A percentile compares a stretch with the other conserved stretches of the same genome.
phyloP scores from a whole-genome alignment of 2,329 filamentous ascomycete species.

The Paraconiothyrium brasiliense region DNA sequence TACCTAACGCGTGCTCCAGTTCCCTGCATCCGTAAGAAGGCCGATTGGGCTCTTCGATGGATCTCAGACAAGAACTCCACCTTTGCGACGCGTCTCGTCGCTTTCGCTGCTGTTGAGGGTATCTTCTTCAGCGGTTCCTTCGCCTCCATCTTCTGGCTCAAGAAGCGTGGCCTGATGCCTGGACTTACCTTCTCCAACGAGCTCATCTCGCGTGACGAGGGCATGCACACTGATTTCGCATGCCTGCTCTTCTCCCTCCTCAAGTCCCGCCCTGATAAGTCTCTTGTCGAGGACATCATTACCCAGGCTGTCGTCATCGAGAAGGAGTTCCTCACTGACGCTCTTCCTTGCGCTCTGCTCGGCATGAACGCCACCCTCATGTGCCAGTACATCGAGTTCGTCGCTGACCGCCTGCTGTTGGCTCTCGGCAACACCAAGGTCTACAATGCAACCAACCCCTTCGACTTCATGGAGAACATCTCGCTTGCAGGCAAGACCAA shows the following conservation, averaged over 20 bases:
- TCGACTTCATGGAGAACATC: conserved; percentile 99
- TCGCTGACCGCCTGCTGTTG: conserved; percentile 92
- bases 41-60: conserved; percentile 96
- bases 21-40: conserved; percentile 97
- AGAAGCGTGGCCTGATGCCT: conserved; percentile 99
- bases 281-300: conserved; percentile 87
- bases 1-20: conserved; percentile 62
- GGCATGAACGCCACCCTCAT: conserved; percentile 98
- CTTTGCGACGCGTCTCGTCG: conserved; percentile 93
- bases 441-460: conserved; percentile 93
- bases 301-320: conserved; percentile 93
- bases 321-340: conserved; percentile 97
- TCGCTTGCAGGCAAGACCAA: conserved; percentile 99
- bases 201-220: conserved; percentile 99
- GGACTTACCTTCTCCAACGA: conserved; percentile 99
- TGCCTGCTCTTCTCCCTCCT: conserved; percentile 98
- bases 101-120: conserved; percentile 96
- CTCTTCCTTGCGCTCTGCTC: conserved; percentile 88
- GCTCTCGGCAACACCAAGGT: conserved; percentile 93
- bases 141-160: conserved; percentile 99
- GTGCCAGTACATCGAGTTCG: conserved; percentile 99
- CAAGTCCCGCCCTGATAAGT: conserved; percentile 85
- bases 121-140: conserved; percentile 99
- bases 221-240: conserved; percentile 98
- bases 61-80: conserved; percentile 93